Evolutionary conservation across 257 asterid genomes (phyloP).

Genomic region (Lycium barbarum): DNA sequence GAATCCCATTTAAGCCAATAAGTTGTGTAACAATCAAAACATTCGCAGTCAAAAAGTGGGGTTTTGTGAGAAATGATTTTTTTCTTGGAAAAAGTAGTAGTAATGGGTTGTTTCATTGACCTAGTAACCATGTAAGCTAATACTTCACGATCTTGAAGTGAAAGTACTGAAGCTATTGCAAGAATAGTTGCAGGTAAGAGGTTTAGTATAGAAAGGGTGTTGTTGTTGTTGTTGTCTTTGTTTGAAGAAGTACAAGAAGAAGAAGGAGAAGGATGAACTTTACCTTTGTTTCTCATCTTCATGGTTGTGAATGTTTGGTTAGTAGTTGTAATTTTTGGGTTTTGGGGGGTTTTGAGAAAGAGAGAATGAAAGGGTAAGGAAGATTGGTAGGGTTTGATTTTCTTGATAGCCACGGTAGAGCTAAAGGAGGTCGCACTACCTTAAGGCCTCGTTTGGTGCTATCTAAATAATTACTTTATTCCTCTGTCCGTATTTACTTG

Average conservation of each 20-base stretch:
- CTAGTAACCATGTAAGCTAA: slow-evolving; percentile 73
- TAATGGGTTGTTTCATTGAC: slow-evolving; percentile 49
- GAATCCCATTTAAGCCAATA: slow-evolving; percentile 84
- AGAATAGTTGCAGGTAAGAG: slow-evolving; percentile 72
- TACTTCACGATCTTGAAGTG: slow-evolving; percentile 65
- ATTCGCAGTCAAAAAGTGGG: slow-evolving; percentile 67
- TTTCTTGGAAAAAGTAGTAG: slow-evolving; percentile 44
- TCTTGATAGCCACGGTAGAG: slow-evolving; percentile 51
- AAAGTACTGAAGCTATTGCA: slow-evolving; percentile 54
- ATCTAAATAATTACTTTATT: no score
- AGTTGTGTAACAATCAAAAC: slow-evolving; percentile 73
- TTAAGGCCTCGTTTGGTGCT: not conserved
- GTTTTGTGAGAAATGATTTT: slow-evolving; percentile 39
- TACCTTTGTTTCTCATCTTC: slow-evolving; percentile 79
- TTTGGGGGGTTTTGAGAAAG: not conserved
- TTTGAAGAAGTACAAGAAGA: slow-evolving; percentile 20
- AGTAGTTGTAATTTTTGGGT: not conserved
- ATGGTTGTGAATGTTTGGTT: not conserved
- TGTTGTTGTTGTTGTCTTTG: not conserved
- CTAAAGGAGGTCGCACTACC: slow-evolving; percentile 2
- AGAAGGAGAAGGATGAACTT: slow-evolving; percentile 70
- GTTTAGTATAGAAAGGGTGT: slow-evolving; percentile 45
- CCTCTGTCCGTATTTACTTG: no score
- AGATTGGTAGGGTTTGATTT: slow-evolving; percentile 40
- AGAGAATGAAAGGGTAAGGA: not conserved